Conservation (phyloP, 805 yeast genomes). For the Candida cerambycidarum region DNA sequence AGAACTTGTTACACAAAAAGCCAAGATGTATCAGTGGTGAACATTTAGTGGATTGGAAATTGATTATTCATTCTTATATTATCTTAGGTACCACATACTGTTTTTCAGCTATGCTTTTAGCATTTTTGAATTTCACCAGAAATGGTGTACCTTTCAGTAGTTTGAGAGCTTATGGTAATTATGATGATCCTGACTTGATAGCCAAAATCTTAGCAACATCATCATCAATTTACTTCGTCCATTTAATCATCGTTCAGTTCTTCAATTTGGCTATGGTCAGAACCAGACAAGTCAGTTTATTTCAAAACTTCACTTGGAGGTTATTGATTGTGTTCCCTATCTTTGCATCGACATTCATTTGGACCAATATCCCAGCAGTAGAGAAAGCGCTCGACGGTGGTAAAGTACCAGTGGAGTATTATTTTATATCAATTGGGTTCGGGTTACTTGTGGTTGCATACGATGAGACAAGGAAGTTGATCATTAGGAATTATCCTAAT, state of each 20-base stretch:
- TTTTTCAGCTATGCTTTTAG: slow-evolving; percentile 40
- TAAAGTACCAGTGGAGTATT: slow-evolving; percentile 43
- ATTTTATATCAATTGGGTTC: slow-evolving; percentile 46
- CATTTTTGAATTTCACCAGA: slow-evolving; percentile 37
- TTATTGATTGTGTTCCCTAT: slow-evolving; percentile 35
- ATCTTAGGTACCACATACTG: slow-evolving; percentile 41
- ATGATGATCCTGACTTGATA: slow-evolving; percentile 12
- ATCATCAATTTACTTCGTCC: slow-evolving; percentile 43
- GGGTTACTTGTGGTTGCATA: slow-evolving; percentile 36
- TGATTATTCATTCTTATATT: slow-evolving; percentile 44
- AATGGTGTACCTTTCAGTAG: slow-evolving; percentile 34
- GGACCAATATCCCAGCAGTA: slow-evolving; percentile 43
- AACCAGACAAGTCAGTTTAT: slow-evolving; percentile 40
- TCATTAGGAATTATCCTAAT: slow-evolving; percentile 37
- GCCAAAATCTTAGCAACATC: slow-evolving; percentile 25
- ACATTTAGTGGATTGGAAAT: slow-evolving; percentile 36
- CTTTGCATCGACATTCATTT: slow-evolving; percentile 38
- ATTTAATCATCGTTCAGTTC: slow-evolving; percentile 47
- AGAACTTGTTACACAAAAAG: slow-evolving; percentile 37
- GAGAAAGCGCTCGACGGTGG: slow-evolving; percentile 35
- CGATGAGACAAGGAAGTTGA: slow-evolving; percentile 45
- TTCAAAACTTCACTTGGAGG: slow-evolving; percentile 40
- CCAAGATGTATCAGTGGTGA: slow-evolving; percentile 46
- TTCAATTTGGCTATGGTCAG: slow-evolving; percentile 46
- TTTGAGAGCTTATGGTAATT: slow-evolving; percentile 36